A percentile compares a stretch with the other conserved stretches of the same genome.
Conservation (phyloP, 148 eudicot species). For the Simmondsia chinensis region DNA sequence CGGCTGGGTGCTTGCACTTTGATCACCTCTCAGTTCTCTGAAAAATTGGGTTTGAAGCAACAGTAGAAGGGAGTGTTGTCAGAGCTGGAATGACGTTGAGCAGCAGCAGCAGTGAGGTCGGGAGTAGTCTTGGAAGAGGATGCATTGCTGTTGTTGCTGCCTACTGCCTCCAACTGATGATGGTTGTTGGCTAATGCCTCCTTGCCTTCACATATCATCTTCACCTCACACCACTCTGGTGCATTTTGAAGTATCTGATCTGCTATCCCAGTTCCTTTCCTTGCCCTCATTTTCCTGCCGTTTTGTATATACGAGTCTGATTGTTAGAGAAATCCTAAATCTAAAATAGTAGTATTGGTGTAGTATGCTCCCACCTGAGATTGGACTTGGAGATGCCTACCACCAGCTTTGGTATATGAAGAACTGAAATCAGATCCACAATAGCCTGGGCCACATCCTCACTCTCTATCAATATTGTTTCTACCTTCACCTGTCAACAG, state of each 20-base stretch:
- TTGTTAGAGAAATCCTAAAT: too few relatives aligned
- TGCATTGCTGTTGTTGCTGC: too few relatives aligned
- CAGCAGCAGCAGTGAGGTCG: not conserved
- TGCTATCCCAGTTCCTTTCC: constrained; percentile 41
- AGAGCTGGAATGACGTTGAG: not conserved
- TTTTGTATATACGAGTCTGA: too few relatives aligned
- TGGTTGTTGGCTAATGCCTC: constrained; percentile 28
- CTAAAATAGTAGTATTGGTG: too few relatives aligned
- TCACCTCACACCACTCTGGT: constrained; percentile 50
- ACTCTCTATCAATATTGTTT: constrained; percentile 78
- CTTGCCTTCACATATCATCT: constrained; percentile 63
- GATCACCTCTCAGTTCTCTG: too few relatives aligned
- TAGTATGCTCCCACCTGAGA: constrained; percentile 52
- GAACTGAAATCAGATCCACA: constrained; percentile 66
- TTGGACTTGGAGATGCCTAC: constrained; percentile 59
- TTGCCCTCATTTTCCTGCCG: constrained; percentile 45
- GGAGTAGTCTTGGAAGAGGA: not conserved
- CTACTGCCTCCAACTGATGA: too few relatives aligned
- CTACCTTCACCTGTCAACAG: constrained; percentile 68
- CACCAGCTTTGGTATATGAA: constrained; percentile 54
- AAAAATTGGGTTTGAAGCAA: constrained; percentile 16
- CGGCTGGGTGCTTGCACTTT: not conserved
- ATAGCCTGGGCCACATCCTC: constrained; percentile 58
- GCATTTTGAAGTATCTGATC: constrained; percentile 43
- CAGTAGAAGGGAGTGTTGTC: constrained; percentile 15